Percentiles rank a stretch among this genome's conserved stretches.
Conservation (phyloP, 1,284 basidiomycete species). For the Ustilago vetiveriae region DNA sequence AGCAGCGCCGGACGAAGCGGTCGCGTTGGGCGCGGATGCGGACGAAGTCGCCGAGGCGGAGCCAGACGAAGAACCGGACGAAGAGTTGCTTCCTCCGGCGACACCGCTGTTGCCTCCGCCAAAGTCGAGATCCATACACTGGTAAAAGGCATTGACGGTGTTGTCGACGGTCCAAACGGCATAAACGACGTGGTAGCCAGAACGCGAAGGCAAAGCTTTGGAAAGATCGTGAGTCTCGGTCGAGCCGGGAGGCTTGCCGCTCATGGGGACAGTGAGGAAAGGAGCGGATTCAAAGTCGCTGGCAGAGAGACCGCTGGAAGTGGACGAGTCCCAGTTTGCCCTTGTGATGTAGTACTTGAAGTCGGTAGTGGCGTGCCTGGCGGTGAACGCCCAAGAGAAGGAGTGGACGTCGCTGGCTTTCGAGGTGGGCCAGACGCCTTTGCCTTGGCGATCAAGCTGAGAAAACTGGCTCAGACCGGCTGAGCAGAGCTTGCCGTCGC, state of each 20-base stretch:
- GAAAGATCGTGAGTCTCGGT: constrained; percentile 28
- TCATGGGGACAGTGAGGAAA: constrained; percentile 40
- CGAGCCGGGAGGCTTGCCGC: constrained; percentile 19
- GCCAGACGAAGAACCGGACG: background rate
- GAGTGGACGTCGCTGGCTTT: constrained; percentile 25
- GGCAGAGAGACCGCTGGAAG: constrained; percentile 11
- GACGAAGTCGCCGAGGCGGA: background rate
- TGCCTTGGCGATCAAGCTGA: constrained; percentile 35
- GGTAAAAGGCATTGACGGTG: constrained; percentile 47
- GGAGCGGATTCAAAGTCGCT: constrained; percentile 34
- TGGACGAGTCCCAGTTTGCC: constrained; percentile 25
- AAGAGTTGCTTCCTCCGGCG: background rate
- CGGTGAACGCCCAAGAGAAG: constrained; percentile 46
- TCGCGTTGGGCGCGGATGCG: background rate
- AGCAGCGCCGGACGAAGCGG: background rate
- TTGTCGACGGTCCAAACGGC: constrained; percentile 50
- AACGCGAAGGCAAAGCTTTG: constrained; percentile 25
- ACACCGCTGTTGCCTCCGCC: constrained; percentile 10
- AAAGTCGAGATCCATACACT: constrained; percentile 51
- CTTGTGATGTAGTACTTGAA: constrained; percentile 51
- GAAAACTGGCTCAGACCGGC: constrained; percentile 40
- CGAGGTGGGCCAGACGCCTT: constrained; percentile 25
- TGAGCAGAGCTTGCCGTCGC: constrained; percentile 40
- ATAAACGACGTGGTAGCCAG: constrained; percentile 43
- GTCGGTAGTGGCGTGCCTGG: constrained; percentile 48